A percentile compares a stretch with the other conserved stretches of the same genome.
These are phyloP conservation scores for Calonectria crousiana DNA, from an alignment of 2,329 filamentous ascomycete genomes.

Conservation along the genomic window DNA sequence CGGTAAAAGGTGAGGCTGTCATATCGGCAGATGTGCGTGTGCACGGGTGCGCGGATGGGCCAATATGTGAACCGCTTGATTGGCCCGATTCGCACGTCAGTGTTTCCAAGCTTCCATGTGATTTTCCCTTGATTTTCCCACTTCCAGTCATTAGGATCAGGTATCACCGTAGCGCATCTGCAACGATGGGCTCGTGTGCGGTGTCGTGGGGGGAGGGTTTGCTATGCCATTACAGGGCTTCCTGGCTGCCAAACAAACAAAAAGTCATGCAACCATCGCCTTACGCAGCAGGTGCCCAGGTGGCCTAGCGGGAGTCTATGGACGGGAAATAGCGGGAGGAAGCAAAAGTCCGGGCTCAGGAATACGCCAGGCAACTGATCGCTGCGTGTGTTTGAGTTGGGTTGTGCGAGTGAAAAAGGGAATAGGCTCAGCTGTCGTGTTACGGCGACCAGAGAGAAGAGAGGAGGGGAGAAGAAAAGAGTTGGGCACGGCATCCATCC, in stretches of 20 bases:
- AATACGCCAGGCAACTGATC: neutral
- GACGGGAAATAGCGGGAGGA: neutral
- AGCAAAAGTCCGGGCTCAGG: neutral
- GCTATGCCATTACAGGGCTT: neutral
- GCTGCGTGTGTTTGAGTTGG: neutral
- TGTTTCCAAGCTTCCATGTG: neutral
- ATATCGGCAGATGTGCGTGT: neutral
- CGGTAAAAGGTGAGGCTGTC: neutral
- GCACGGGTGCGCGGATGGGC: neutral
- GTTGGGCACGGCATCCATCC: conserved; percentile 7
- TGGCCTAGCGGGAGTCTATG: neutral
- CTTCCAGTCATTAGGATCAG: neutral
- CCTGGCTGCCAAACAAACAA: neutral
- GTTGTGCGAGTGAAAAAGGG: neutral
- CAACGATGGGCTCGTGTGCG: neutral
- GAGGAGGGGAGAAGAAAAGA: too few relatives aligned
- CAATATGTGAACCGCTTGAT: neutral
- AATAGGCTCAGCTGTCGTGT: neutral
- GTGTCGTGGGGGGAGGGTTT: neutral
- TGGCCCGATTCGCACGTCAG: neutral
- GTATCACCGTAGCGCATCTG: neutral
- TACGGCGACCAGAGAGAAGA: neutral
- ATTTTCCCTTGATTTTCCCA: neutral
- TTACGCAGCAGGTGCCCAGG: neutral
- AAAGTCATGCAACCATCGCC: conserved; percentile 2